Percentiles rank a stretch among this genome's conserved stretches.
Evolutionary conservation across 176 grass and related monocot genomes (phyloP).

Genomic region (Oryza coarctata): DNA sequence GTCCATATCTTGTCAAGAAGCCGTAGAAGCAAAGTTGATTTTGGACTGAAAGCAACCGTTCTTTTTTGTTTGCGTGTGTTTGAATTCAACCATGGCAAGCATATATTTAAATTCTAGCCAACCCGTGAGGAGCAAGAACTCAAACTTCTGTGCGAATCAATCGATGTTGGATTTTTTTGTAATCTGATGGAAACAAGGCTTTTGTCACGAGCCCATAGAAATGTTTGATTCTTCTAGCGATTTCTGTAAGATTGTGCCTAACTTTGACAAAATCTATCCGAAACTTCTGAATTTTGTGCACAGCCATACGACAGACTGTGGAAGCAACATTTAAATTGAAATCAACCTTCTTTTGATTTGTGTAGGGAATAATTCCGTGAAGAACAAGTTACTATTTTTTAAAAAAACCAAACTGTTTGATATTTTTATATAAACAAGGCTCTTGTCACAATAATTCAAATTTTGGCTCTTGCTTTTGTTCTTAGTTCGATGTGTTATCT

Average conservation of each 20-base stretch:
- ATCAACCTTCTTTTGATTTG: neutral
- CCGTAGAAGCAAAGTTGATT: neutral
- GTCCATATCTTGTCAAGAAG: neutral
- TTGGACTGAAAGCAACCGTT: neutral
- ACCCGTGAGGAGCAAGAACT: neutral
- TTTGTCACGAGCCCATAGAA: neutral
- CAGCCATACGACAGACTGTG: neutral
- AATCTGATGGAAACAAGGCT: neutral
- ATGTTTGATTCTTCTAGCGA: neutral
- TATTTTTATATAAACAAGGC: neutral
- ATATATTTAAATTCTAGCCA: neutral
- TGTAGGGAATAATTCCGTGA: neutral
- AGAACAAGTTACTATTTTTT: neutral
- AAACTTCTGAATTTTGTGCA: neutral
- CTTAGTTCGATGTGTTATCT: neutral
- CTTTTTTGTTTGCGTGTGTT: neutral
- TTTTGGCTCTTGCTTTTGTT: neutral
- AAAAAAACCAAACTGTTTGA: neutral
- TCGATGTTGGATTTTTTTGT: neutral
- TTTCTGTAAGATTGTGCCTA: neutral
- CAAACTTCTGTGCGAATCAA: neutral
- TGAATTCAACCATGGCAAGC: neutral
- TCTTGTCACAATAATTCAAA: neutral
- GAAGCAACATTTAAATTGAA: neutral
- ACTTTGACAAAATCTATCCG: neutral